Percentiles rank a stretch among this genome's conserved stretches.
Evolutionary conservation across 2,329 filamentous ascomycete species (phyloP).

Genomic region (Penicillium brevicompactum): DNA sequence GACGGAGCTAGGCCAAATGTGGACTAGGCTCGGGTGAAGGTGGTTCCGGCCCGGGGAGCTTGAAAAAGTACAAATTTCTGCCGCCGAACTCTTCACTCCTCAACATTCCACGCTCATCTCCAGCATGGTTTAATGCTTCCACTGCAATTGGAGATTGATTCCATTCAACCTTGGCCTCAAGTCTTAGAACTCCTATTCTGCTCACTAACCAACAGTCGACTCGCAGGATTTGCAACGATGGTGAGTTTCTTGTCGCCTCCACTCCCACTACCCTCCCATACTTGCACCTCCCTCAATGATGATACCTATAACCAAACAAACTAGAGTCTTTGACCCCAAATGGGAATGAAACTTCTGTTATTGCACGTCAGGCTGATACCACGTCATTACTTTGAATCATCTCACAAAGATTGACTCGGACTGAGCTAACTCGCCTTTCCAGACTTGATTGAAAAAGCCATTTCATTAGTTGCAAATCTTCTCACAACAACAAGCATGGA

Average conservation of each 20-base stretch:
- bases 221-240: constrained; percentile 19
- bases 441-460: constrained; percentile 18
- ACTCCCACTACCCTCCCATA: constrained; percentile 17
- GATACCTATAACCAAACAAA: constrained; percentile 78
- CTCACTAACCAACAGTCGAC: constrained; percentile 2
- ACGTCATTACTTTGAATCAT: constrained; percentile 24
- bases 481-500: constrained; percentile 1
- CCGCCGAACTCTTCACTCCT: constrained; percentile 21
- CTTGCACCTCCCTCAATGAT: constrained; percentile 61
- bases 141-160: constrained; percentile 11
- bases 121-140: constrained; percentile 23
- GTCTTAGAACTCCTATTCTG: background rate
- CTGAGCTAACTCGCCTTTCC: constrained; percentile 22
- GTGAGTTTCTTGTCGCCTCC: constrained; percentile 29
- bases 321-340: constrained; percentile 94
- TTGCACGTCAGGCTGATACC: constrained; percentile 95
- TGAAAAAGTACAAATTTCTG: constrained; percentile 35
- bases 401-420: constrained; percentile 14
- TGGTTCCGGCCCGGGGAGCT: constrained; percentile 32
- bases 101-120: constrained; percentile 21
- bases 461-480: background rate
- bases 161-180: background rate
- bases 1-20: constrained; percentile 3
- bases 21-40: constrained; percentile 29
- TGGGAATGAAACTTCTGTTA: constrained; percentile 75